A percentile compares a stretch with the other conserved stretches of the same genome.
Evolutionary conservation across 2,329 filamentous ascomycete species (phyloP).

Genomic region (Neophaeococcomyces mojaviensis): DNA sequence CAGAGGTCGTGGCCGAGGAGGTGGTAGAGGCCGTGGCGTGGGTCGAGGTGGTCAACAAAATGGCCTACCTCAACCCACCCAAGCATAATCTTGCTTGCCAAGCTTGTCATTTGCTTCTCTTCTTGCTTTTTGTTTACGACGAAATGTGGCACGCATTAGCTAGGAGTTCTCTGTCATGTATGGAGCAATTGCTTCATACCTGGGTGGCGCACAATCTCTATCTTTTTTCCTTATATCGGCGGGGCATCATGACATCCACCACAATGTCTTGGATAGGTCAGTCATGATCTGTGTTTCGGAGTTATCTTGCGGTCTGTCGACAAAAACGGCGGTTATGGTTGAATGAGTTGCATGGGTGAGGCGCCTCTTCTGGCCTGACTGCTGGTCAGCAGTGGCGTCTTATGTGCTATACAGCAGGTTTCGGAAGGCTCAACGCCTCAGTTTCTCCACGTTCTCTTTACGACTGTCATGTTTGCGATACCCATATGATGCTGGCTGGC

Average conservation of each 20-base stretch:
- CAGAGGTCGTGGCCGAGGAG: conserved; percentile 38
- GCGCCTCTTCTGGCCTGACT: neutral
- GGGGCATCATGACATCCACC: conserved; percentile 8
- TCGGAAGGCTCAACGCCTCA: neutral
- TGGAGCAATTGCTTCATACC: conserved; percentile 16
- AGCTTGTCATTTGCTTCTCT: conserved; percentile 10
- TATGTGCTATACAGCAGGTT: conserved; percentile 2
- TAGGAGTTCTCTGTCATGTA: conserved; percentile 20
- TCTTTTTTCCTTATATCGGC: too few species aligned
- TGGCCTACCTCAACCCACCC: conserved; percentile 7
- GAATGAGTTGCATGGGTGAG: neutral
- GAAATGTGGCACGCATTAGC: conserved; percentile 22
- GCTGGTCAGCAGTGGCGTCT: neutral
- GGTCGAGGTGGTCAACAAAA: conserved; percentile 13
- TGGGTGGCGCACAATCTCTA: conserved; percentile 15
- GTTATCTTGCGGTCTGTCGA: conserved; percentile 6
- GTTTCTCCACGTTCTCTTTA: conserved; percentile 4
- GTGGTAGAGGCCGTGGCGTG: conserved; percentile 35
- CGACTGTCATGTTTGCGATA: conserved; percentile 6
- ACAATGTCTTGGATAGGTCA: conserved; percentile 1
- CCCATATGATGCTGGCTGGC: conserved; percentile 5
- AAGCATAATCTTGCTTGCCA: conserved; percentile 6
- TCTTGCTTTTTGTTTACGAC: conserved; percentile 16
- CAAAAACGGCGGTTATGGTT: neutral
- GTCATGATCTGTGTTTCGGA: conserved; percentile 1